phyloP scores from a whole-genome alignment of 2,329 filamentous ascomycete species.

The Talaromyces rugulosus region DNA sequence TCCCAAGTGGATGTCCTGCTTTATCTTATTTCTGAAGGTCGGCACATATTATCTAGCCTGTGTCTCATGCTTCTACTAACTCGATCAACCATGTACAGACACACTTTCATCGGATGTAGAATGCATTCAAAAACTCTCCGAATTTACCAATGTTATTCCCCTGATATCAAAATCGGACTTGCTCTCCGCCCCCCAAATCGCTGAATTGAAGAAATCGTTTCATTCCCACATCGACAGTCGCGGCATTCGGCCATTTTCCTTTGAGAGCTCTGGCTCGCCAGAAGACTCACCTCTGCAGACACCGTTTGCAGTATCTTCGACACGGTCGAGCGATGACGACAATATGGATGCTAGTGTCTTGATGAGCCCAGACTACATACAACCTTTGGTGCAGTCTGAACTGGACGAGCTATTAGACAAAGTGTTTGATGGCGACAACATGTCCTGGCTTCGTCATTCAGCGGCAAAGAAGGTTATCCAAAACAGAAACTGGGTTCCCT shows the following conservation, averaged over 20 bases:
- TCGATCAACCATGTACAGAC: constrained; percentile 34
- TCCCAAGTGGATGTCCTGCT: constrained; percentile 80
- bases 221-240: constrained; percentile 34
- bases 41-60: constrained; percentile 20
- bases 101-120: constrained; percentile 63
- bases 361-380: constrained; percentile 87
- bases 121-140: constrained; percentile 65
- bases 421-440: constrained; percentile 72
- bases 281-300: constrained; percentile 30
- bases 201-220: constrained; percentile 53
- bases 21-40: constrained; percentile 73
- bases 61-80: constrained; percentile 1
- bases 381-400: constrained; percentile 74
- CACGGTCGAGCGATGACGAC: constrained; percentile 66
- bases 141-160: constrained; percentile 79
- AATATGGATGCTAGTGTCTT: constrained; percentile 88
- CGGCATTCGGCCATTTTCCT: constrained; percentile 63
- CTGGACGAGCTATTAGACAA: constrained; percentile 64
- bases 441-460: constrained; percentile 75
- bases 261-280: constrained; percentile 40
- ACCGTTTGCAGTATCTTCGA: constrained; percentile 75
- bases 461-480: constrained; percentile 76
- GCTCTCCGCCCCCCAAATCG: constrained; percentile 55
- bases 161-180: constrained; percentile 74
- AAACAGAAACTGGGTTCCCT: constrained; percentile 51